Evolutionary conservation across 164 flowering plant genomes (phyloP).

Genomic region (Aristolochia fimbriata): DNA sequence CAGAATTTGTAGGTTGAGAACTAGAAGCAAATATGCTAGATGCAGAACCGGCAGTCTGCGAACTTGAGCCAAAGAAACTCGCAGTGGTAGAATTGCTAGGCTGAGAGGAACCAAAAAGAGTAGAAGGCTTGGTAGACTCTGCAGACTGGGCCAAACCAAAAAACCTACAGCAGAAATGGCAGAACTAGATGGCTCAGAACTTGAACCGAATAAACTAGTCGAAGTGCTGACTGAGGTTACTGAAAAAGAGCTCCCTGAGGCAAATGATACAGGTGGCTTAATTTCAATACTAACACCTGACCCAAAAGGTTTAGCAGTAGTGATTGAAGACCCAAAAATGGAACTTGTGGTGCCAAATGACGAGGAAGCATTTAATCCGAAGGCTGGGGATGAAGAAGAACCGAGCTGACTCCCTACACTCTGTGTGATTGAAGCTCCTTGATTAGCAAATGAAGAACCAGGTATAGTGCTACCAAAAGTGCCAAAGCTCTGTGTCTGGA

Average conservation of each 20-base stretch:
- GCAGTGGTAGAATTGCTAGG: no score
- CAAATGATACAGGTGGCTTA: conserved; percentile 25
- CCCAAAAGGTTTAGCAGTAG: conserved; percentile 26
- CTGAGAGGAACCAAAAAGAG: no score
- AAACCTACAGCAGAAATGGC: background rate
- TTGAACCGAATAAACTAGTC: background rate
- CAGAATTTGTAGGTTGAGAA: background rate
- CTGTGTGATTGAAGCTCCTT: conserved; percentile 21
- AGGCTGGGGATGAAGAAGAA: conserved; percentile 25
- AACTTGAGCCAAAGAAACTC: background rate
- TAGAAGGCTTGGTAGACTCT: no score
- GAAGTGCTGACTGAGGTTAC: background rate
- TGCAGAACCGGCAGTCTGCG: background rate
- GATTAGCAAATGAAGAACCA: conserved; percentile 24
- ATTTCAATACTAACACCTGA: conserved; percentile 24
- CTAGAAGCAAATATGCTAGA: background rate
- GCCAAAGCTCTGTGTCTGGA: conserved; percentile 23
- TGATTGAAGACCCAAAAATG: conserved; percentile 26
- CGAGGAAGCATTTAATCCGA: conserved; percentile 29
- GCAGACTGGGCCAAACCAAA: no score
- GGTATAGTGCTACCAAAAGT: conserved; percentile 10
- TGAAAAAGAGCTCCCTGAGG: conserved; percentile 2
- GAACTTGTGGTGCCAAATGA: conserved; percentile 29
- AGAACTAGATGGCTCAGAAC: background rate
- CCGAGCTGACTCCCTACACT: conserved; percentile 34